These are phyloP conservation scores for Ascochyta pisi DNA, from an alignment of 2,329 filamentous ascomycete species.

Conservation along the genomic window DNA sequence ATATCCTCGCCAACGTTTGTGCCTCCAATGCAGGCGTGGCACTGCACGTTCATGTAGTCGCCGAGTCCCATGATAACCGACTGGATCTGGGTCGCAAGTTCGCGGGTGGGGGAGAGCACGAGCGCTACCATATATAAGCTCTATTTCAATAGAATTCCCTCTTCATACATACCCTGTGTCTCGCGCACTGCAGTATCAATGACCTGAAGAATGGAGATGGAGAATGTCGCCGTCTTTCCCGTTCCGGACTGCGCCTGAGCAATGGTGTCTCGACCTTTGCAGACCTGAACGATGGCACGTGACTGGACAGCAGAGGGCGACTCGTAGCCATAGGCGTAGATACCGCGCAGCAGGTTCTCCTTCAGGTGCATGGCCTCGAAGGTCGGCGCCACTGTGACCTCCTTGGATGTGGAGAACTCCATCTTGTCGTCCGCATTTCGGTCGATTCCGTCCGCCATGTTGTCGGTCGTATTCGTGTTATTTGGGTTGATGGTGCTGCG, in stretches of 20 bases:
- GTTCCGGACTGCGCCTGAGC: conserved; percentile 97
- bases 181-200: conserved; percentile 93
- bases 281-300: conserved; percentile 97
- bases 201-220: conserved; percentile 93
- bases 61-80: conserved; percentile 99
- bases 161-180: conserved; percentile 68
- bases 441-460: conserved; percentile 92
- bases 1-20: conserved; percentile 99
- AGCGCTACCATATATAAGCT: conserved; percentile 64
- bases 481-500: conserved; percentile 3
- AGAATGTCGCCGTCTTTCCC: conserved; percentile 96
- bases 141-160: not conserved
- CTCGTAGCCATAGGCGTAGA: conserved; percentile 98
- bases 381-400: conserved; percentile 92
- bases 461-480: conserved; percentile 42
- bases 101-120: conserved; percentile 92
- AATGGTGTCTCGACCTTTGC: conserved; percentile 98
- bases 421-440: conserved; percentile 94
- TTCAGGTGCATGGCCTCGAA: conserved; percentile 82
- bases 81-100: conserved; percentile 97
- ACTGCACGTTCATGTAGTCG: conserved; percentile 99
- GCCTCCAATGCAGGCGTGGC: conserved; percentile 96
- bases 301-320: conserved; percentile 98
- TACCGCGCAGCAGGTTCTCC: conserved; percentile 93
- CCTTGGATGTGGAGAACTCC: conserved; percentile 98